Conservation (phyloP, 2,329 filamentous ascomycete species). For the Penicillium hesseltinei region DNA sequence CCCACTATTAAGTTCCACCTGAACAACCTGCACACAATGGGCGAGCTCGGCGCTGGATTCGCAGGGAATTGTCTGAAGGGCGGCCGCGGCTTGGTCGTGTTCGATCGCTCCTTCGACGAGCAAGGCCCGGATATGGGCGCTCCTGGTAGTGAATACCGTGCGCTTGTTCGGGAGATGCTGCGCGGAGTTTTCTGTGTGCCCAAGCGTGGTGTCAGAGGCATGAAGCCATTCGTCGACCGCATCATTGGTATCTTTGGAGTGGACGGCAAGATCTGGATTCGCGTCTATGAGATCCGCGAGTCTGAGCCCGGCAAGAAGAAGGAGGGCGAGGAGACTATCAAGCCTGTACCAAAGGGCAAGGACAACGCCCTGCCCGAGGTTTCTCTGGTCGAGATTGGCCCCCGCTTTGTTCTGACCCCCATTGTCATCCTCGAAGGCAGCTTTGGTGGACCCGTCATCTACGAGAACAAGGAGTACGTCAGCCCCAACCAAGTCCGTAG, state of each 20-base stretch:
- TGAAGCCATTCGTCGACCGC: slow-evolving; percentile 94
- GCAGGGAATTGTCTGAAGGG: slow-evolving; percentile 96
- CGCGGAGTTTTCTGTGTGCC: slow-evolving; percentile 90
- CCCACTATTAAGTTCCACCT: slow-evolving; percentile 61
- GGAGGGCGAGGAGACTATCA: slow-evolving; percentile 41
- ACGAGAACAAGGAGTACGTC: slow-evolving; percentile 97
- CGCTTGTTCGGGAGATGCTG: slow-evolving; percentile 76
- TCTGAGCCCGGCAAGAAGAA: slow-evolving; percentile 62
- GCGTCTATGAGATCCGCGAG: slow-evolving; percentile 91
- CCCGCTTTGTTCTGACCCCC: slow-evolving; percentile 86
- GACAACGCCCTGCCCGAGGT: slow-evolving; percentile 66
- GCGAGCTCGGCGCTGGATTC: slow-evolving; percentile 78
- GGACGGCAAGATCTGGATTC: slow-evolving; percentile 93
- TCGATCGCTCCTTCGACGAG: slow-evolving; percentile 81
- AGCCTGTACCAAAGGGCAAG: slow-evolving; percentile 45
- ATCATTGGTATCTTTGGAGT: slow-evolving; percentile 89
- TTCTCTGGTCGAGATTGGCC: slow-evolving; percentile 86
- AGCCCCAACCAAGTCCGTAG: slow-evolving; percentile 91
- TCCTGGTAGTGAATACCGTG: slow-evolving; percentile 45
- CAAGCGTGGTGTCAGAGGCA: slow-evolving; percentile 73
- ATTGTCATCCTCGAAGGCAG: slow-evolving; percentile 94
- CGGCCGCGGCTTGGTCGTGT: slow-evolving; percentile 84
- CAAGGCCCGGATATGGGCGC: slow-evolving; percentile 71
- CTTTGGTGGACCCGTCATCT: slow-evolving; percentile 94
- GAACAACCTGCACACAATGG: slow-evolving; percentile 82